Conservation (phyloP, 208 protist species). For the Crithidia brevicula region DNA sequence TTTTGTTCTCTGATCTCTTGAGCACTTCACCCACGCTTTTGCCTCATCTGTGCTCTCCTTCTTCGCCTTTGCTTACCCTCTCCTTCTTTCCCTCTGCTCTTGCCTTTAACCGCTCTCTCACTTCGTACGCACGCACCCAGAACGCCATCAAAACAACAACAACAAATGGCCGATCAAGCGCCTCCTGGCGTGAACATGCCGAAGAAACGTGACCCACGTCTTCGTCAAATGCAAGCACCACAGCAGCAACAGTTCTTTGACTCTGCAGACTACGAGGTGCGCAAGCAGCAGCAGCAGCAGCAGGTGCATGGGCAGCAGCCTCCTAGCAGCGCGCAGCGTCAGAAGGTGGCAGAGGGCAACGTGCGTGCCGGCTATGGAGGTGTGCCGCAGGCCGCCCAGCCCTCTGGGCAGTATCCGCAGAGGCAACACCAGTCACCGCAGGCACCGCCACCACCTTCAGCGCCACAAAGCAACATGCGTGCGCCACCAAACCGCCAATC, state of each 20-base stretch:
- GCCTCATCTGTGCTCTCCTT: too few relatives aligned
- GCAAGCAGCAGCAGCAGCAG: conserved; percentile 64
- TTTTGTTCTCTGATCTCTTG: background rate
- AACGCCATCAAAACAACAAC: background rate
- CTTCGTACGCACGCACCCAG: background rate
- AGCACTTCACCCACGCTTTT: too few relatives aligned
- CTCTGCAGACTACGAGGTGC: conserved; percentile 89
- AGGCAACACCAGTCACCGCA: conserved; percentile 2
- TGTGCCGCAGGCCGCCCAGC: background rate
- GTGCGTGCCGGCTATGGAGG: conserved; percentile 1
- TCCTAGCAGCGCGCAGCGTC: conserved; percentile 13
- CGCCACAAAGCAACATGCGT: background rate
- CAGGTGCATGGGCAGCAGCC: conserved; percentile 9
- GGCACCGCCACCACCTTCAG: background rate
- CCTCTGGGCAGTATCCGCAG: background rate
- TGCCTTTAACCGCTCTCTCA: background rate
- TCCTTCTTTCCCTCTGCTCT: background rate
- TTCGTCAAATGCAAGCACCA: conserved; percentile 76
- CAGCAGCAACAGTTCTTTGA: conserved; percentile 85
- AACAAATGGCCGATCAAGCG: conserved; percentile 31
- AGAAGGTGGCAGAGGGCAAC: conserved; percentile 1
- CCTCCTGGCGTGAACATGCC: conserved; percentile 87
- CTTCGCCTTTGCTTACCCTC: too few relatives aligned
- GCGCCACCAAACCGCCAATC: background rate
- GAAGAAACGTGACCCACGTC: conserved; percentile 85